phyloP scores from a whole-genome alignment of 1,284 basidiomycete genomes.

The Boletus sp. region DNA sequence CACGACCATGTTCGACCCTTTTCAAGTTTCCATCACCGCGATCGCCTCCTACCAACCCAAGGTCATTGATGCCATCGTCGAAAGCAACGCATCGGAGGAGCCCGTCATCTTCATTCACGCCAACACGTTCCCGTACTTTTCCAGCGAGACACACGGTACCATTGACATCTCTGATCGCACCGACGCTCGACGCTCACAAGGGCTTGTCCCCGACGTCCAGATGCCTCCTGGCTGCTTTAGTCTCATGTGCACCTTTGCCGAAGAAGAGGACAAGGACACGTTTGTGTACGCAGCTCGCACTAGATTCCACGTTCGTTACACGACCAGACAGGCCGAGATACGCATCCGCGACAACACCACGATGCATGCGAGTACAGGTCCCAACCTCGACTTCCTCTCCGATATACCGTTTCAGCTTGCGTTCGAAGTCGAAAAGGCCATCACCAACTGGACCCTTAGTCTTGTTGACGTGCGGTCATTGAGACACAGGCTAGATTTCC shows the following conservation, averaged over 20 bases:
- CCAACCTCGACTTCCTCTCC: conserved; percentile 31
- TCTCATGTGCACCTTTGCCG: conserved; percentile 35
- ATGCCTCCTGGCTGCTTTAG: conserved; percentile 38
- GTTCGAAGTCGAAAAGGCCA: conserved; percentile 45
- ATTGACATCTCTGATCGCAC: accelerated
- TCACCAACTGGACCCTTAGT: conserved; percentile 36
- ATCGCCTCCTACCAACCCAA: conserved; percentile 24
- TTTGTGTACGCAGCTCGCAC: conserved; percentile 34
- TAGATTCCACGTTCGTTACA: conserved; percentile 31
- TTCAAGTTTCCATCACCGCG: background rate
- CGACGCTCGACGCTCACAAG: conserved; percentile 28
- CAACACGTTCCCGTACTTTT: conserved; percentile 30
- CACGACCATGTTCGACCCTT: background rate
- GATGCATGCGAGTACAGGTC: background rate
- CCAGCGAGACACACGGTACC: background rate
- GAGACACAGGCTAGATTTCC: conserved; percentile 20
- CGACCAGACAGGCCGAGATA: conserved; percentile 1
- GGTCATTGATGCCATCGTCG: conserved; percentile 22
- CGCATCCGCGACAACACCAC: conserved; percentile 21
- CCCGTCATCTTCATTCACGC: conserved; percentile 33
- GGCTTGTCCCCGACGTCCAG: conserved; percentile 30
- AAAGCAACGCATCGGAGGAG: conserved; percentile 9
- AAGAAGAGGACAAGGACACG: conserved; percentile 28
- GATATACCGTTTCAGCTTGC: conserved; percentile 42
- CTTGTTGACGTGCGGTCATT: conserved; percentile 29